phyloP scores from a whole-genome alignment of 345 rosid species.

The Streptanthus diversifolius region DNA sequence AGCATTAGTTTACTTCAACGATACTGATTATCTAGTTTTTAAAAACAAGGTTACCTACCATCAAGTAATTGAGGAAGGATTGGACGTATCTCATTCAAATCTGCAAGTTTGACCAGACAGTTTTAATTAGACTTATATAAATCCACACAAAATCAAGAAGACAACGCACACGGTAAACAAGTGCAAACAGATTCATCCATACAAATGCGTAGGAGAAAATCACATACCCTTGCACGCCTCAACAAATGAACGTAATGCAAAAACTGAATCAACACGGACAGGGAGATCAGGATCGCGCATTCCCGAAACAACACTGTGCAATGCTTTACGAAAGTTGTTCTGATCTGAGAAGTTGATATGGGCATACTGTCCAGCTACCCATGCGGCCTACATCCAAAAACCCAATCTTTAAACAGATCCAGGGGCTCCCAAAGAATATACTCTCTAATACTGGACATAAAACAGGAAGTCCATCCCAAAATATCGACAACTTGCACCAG shows the following conservation, averaged over 20 bases:
- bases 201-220: constrained; percentile 12
- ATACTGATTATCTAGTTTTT: constrained; percentile 6
- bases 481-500: background rate
- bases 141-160: background rate
- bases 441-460: background rate
- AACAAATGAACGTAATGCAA: constrained; percentile 86
- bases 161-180: background rate
- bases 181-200: constrained; percentile 10
- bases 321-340: constrained; percentile 71
- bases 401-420: background rate
- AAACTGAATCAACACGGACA: constrained; percentile 94
- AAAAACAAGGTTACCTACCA: constrained; percentile 47
- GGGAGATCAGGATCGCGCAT: constrained; percentile 91
- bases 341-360: constrained; percentile 71
- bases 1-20: background rate
- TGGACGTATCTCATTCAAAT: constrained; percentile 87
- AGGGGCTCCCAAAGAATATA: background rate
- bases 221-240: constrained; percentile 79
- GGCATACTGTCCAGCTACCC: constrained; percentile 98
- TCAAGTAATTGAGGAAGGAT: constrained; percentile 91
- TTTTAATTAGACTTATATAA: constrained; percentile 4
- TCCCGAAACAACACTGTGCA: constrained; percentile 81
- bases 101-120: constrained; percentile 41
- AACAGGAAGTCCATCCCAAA: background rate
- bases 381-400: constrained; percentile 61